A percentile compares a stretch with the other conserved stretches of the same genome.
phyloP scores from a whole-genome alignment of 192 early-diverging fungal genomes.

The Umbelopsis sp. region DNA sequence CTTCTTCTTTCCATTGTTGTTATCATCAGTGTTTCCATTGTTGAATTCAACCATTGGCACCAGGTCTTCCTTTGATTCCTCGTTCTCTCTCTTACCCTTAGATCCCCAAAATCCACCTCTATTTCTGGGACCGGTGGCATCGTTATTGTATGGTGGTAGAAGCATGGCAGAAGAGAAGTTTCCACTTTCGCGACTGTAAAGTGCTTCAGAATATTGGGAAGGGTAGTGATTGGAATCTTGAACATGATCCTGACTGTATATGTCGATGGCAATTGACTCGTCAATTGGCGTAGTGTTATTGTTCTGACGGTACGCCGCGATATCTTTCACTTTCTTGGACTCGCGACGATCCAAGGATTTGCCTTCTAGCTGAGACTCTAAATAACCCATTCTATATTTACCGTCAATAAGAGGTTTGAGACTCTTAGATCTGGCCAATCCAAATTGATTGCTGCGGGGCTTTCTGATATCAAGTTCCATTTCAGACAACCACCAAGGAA shows the following conservation, averaged over 20 bases:
- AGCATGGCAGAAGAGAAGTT: constrained; percentile 6
- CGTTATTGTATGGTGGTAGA: constrained; percentile 9
- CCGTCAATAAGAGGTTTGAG: constrained; percentile 27
- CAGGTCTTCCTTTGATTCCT: not conserved
- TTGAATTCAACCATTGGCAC: constrained; percentile 7
- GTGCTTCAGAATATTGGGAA: not conserved
- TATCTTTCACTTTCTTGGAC: not conserved
- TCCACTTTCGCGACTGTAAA: constrained; percentile 11
- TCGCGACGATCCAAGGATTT: not conserved
- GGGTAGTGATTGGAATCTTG: not conserved
- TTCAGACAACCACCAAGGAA: constrained; percentile 41
- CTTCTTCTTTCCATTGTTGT: constrained; percentile 2
- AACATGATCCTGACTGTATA: not conserved
- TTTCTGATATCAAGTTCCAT: constrained; percentile 50
- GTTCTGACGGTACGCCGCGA: not conserved
- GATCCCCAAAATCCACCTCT: constrained; percentile 9
- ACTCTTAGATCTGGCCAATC: constrained; percentile 21
- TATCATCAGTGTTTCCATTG: not conserved
- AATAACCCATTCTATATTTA: constrained; percentile 35
- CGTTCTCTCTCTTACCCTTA: not conserved
- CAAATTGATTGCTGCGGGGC: constrained; percentile 22
- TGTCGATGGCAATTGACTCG: constrained; percentile 4
- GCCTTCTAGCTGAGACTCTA: constrained; percentile 34
- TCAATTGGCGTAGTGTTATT: constrained; percentile 6
- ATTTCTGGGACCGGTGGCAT: not conserved